These are phyloP conservation scores for Sporothrix luriei DNA, from an alignment of 2,329 filamentous ascomycete species.

Conservation along the genomic window DNA sequence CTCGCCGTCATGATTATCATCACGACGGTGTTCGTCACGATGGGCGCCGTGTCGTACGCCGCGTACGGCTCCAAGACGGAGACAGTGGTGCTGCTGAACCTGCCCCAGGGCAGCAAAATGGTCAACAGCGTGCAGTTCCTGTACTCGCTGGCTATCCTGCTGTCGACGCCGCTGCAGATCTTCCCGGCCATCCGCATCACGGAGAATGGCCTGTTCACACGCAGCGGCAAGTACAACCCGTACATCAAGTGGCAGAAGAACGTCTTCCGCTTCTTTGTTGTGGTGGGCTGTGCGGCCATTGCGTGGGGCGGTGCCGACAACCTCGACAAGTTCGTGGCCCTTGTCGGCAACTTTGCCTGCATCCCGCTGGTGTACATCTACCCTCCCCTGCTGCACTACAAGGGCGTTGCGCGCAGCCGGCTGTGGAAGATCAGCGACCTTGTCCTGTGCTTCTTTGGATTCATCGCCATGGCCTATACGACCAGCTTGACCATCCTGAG, in stretches of 20 bases:
- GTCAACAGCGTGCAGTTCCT: constrained; percentile 96
- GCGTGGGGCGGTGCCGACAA: constrained; percentile 92
- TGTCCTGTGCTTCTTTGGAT: constrained; percentile 75
- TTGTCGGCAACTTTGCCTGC: constrained; percentile 97
- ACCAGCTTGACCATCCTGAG: constrained; percentile 82
- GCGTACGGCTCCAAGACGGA: constrained; percentile 94
- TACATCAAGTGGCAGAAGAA: constrained; percentile 99
- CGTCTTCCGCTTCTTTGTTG: constrained; percentile 88
- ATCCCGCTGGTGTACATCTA: constrained; percentile 97
- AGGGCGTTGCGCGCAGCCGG: constrained; percentile 70
- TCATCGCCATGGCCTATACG: constrained; percentile 88
- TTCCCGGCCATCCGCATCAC: constrained; percentile 97
- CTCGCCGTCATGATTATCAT: constrained; percentile 93
- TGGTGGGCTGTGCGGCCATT: constrained; percentile 80
- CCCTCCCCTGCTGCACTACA: constrained; percentile 87
- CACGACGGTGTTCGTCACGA: constrained; percentile 83
- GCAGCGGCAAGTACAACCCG: constrained; percentile 95
- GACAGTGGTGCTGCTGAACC: constrained; percentile 92
- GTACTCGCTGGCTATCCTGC: constrained; percentile 94
- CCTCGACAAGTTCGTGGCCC: constrained; percentile 93
- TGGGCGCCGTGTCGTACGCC: constrained; percentile 92
- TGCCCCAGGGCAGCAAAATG: constrained; percentile 91
- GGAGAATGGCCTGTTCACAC: constrained; percentile 89
- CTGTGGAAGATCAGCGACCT: constrained; percentile 74
- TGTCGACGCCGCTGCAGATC: constrained; percentile 93